These are phyloP conservation scores for Plantago lanceolata DNA, from an alignment of 305 asterid genomes.

Conservation along the genomic window DNA sequence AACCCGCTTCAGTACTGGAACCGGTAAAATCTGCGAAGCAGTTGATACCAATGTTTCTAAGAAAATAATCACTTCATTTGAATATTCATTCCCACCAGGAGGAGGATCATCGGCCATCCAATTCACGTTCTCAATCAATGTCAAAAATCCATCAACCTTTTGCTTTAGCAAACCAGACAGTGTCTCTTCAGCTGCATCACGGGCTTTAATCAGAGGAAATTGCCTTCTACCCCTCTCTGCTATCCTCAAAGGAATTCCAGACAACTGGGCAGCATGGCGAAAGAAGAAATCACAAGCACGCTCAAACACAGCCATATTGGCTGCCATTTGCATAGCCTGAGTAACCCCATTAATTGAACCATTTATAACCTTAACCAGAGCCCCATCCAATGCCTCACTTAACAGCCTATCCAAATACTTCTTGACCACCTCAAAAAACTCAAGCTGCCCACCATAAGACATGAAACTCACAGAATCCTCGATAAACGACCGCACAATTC, in stretches of 20 bases:
- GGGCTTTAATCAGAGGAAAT: conserved; percentile 77
- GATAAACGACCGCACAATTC: conserved; percentile 87
- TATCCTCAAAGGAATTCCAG: conserved; percentile 85
- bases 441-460: conserved; percentile 95
- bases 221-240: conserved; percentile 80
- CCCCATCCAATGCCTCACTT: conserved; percentile 81
- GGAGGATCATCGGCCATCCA: conserved; percentile 86
- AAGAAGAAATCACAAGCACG: conserved; percentile 96
- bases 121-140: conserved; percentile 81
- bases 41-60: conserved; percentile 84
- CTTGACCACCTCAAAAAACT: conserved; percentile 79
- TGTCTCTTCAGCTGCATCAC: conserved; percentile 79
- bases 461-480: conserved; percentile 94
- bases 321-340: conserved; percentile 99
- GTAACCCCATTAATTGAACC: conserved; percentile 68
- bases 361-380: conserved; percentile 61
- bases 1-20: conserved; percentile 75
- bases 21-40: conserved; percentile 88
- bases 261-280: conserved; percentile 95
- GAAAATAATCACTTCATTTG: conserved; percentile 78
- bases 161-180: conserved; percentile 83
- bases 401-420: conserved; percentile 88
- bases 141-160: conserved; percentile 91
- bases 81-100: conserved; percentile 83
- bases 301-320: conserved; percentile 92